A percentile compares a stretch with the other conserved stretches of the same genome.
These are phyloP conservation scores for Amylocystis lapponica DNA, from an alignment of 768 basidiomycete species.

Conservation along the genomic window DNA sequence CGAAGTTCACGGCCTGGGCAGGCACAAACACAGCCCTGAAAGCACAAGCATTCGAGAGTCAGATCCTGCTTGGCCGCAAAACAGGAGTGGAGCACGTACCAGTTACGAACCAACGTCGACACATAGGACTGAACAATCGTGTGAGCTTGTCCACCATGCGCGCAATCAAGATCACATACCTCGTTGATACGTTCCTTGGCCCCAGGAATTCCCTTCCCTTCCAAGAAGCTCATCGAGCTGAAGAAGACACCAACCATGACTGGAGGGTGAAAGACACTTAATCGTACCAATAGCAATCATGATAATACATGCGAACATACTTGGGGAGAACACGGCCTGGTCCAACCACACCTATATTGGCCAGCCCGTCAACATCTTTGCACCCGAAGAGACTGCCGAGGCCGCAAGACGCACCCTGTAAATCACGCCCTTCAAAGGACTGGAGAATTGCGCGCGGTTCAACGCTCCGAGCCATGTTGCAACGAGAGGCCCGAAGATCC, in stretches of 20 bases:
- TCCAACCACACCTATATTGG: slow-evolving; percentile 66
- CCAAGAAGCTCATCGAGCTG: slow-evolving; percentile 72
- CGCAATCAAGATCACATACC: slow-evolving; percentile 15
- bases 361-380: background rate
- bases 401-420: slow-evolving; percentile 45
- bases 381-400: background rate
- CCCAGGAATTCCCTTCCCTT: slow-evolving; percentile 57
- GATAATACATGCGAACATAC: slow-evolving; percentile 26
- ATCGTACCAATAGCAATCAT: slow-evolving; percentile 10
- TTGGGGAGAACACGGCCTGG: slow-evolving; percentile 72
- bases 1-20: slow-evolving; percentile 75
- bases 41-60: slow-evolving; percentile 1
- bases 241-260: slow-evolving; percentile 52
- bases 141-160: background rate
- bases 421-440: slow-evolving; percentile 49
- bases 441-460: slow-evolving; percentile 63
- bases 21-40: slow-evolving; percentile 69
- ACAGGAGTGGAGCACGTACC: slow-evolving; percentile 34
- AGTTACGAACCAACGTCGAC: slow-evolving; percentile 71
- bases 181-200: slow-evolving; percentile 43
- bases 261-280: slow-evolving; percentile 4
- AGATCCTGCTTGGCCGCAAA: background rate
- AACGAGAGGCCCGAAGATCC: slow-evolving; percentile 74
- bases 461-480: slow-evolving; percentile 79
- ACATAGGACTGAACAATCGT: slow-evolving; percentile 47